Conservation (phyloP, 495 filamentous ascomycete genomes). For the Daldinia bambusicola region DNA sequence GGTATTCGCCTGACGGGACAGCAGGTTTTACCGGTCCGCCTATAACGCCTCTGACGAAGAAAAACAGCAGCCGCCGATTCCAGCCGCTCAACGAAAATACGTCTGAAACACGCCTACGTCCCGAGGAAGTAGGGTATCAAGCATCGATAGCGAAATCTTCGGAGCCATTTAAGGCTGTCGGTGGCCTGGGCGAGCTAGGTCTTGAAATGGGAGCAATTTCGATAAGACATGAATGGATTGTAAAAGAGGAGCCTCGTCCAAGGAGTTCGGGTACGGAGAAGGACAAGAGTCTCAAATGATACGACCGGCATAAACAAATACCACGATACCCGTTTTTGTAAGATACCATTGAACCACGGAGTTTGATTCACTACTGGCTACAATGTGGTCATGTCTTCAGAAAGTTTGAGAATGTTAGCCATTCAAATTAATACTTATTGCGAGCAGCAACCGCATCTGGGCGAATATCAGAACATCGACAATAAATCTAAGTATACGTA, state of each 20-base stretch:
- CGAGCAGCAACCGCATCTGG: neutral
- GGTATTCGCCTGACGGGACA: conserved; percentile 29
- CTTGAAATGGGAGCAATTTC: conserved; percentile 42
- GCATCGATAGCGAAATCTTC: conserved; percentile 32
- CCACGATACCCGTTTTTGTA: neutral
- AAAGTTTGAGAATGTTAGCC: neutral
- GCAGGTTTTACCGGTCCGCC: conserved; percentile 25
- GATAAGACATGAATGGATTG: conserved; percentile 42
- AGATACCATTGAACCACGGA: neutral
- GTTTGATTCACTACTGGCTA: neutral
- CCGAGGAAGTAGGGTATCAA: conserved; percentile 37
- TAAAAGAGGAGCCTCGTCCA: conserved; percentile 33
- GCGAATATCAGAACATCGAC: neutral
- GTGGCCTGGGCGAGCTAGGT: conserved; percentile 18
- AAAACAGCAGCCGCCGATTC: conserved; percentile 38
- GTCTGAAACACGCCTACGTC: conserved; percentile 46
- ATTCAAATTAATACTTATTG: neutral
- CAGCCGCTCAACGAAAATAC: conserved; percentile 47
- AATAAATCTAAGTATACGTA: neutral
- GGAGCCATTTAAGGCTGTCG: conserved; percentile 30
- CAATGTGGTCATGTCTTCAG: neutral
- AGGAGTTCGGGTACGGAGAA: conserved; percentile 19
- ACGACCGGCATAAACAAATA: neutral
- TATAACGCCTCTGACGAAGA: conserved; percentile 25
- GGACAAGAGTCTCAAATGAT: conserved; percentile 2